Evolutionary conservation across 2,329 filamentous ascomycete genomes (phyloP).

Genomic region (Botrytis sinoallii): DNA sequence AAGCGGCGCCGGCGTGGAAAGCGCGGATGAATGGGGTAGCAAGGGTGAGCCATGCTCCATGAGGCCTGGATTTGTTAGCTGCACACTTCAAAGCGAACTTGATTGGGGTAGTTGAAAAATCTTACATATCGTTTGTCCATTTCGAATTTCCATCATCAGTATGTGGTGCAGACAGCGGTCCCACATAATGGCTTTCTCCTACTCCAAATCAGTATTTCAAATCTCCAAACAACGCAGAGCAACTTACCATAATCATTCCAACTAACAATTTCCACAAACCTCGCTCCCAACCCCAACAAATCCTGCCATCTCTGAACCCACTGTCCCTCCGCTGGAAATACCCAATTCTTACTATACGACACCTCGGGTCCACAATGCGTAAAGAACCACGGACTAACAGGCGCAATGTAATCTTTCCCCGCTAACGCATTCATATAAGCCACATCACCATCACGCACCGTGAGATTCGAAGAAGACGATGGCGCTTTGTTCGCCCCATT

Average conservation of each 20-base stretch:
- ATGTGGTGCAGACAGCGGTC: constrained; percentile 8
- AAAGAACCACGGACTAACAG: constrained; percentile 14
- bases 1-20: background rate
- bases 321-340: constrained; percentile 7
- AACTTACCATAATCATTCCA: constrained; percentile 20
- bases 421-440: background rate
- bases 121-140: constrained; percentile 19
- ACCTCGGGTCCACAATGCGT: constrained; percentile 17
- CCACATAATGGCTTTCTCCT: constrained; percentile 18
- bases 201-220: background rate
- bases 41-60: constrained; percentile 11
- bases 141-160: constrained; percentile 18
- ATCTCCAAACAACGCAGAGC: rapidly evolving
- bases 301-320: constrained; percentile 11
- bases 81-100: too few species aligned
- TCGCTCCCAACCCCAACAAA: background rate
- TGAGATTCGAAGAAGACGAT: background rate
- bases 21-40: constrained; percentile 13
- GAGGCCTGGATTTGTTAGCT: background rate
- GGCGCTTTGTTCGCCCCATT: constrained; percentile 16
- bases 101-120: too few species aligned
- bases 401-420: constrained; percentile 6
- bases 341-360: constrained; percentile 19
- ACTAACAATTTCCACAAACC: constrained; percentile 13
- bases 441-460: constrained; percentile 1